phyloP scores from a whole-genome alignment of 2,329 filamentous ascomycete genomes.

The Beauveria caledonica region DNA sequence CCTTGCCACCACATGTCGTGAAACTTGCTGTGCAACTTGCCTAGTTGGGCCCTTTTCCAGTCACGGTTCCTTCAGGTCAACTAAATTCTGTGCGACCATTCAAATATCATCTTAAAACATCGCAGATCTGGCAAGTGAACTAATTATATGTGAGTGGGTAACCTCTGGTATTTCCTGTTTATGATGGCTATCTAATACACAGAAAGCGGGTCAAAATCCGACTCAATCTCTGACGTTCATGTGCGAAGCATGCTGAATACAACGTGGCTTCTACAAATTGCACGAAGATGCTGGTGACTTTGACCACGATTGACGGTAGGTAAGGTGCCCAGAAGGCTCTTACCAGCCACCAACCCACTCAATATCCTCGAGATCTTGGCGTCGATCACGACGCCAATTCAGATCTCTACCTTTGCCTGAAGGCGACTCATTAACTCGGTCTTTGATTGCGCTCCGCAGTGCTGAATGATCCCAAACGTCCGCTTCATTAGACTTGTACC shows the following conservation, averaged over 20 bases:
- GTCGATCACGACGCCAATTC: constrained; percentile 55
- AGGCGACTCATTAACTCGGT: constrained; percentile 44
- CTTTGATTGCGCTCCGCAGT: constrained; percentile 30
- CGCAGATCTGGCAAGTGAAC: not conserved
- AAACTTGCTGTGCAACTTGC: not conserved
- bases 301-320: constrained; percentile 54
- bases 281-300: constrained; percentile 24
- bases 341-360: constrained; percentile 96
- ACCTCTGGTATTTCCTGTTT: constrained; percentile 53
- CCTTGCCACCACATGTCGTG: not conserved
- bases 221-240: constrained; percentile 16
- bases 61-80: not conserved
- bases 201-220: constrained; percentile 53
- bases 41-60: not conserved
- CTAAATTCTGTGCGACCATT: not conserved
- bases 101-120: not conserved
- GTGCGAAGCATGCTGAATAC: constrained; percentile 8
- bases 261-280: constrained; percentile 10
- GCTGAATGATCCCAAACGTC: constrained; percentile 40
- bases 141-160: constrained; percentile 46
- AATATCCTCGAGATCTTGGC: constrained; percentile 65
- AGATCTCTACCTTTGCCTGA: constrained; percentile 52
- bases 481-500: constrained; percentile 39
- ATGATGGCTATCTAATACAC: constrained; percentile 36
- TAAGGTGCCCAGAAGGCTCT: constrained; percentile 29